These are phyloP conservation scores for Stenocarpella maydis DNA, from an alignment of 2,329 filamentous ascomycete genomes.

Conservation along the genomic window DNA sequence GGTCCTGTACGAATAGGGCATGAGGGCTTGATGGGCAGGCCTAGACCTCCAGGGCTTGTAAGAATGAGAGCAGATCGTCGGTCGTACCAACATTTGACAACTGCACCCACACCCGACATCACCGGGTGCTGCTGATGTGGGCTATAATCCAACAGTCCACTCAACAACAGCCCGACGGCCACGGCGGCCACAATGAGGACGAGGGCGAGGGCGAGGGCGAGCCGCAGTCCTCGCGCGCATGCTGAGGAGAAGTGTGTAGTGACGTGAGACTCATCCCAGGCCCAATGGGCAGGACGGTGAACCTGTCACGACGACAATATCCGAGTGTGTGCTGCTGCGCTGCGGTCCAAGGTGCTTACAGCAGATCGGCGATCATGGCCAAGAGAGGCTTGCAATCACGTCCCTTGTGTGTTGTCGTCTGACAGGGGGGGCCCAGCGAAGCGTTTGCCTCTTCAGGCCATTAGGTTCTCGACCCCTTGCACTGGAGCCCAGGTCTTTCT, in stretches of 20 bases:
- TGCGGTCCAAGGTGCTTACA: not conserved
- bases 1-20: conserved; percentile 5
- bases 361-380: conserved; percentile 28
- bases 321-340: not conserved
- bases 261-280: not conserved
- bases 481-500: not conserved
- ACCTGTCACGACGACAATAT: not conserved
- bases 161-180: too few species aligned
- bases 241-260: not conserved
- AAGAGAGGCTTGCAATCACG: conserved; percentile 20
- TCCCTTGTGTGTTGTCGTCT: not conserved
- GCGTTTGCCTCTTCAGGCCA: not conserved
- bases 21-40: not conserved
- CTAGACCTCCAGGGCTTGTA: conserved; percentile 5
- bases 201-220: not conserved
- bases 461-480: conserved; percentile 19
- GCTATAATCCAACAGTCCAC: not conserved
- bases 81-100: conserved; percentile 20
- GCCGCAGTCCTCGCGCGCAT: not conserved
- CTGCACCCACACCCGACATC: not conserved
- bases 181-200: too few species aligned
- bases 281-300: not conserved
- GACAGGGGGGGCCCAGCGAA: conserved; percentile 4
- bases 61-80: conserved; percentile 15
- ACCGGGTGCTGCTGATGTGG: not conserved